A percentile compares a stretch with the other conserved stretches of the same genome.
These are phyloP conservation scores for Suhomyces kilbournensis DNA, from an alignment of 805 yeast genomes.

Conservation along the genomic window DNA sequence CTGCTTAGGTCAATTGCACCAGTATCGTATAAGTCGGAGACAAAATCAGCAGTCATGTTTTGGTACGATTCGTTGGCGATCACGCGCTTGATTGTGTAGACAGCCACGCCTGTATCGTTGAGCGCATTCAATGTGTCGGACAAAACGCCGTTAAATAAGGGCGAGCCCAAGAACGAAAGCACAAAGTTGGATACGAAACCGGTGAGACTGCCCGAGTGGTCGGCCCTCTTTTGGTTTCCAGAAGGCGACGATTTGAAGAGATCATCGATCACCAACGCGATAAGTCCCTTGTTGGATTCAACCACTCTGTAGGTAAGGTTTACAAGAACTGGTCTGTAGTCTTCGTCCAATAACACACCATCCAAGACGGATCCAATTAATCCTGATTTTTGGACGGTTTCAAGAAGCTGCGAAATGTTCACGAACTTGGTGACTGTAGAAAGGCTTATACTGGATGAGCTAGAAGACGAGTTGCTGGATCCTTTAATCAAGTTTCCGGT, in stretches of 20 bases:
- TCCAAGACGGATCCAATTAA: conserved; percentile 32
- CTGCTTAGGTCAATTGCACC: conserved; percentile 25
- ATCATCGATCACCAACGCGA: conserved; percentile 14
- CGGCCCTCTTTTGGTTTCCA: conserved; percentile 10
- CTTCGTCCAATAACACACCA: conserved; percentile 35
- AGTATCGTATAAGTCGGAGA: conserved; percentile 23
- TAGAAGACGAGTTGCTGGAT: background rate
- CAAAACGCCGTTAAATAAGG: conserved; percentile 22
- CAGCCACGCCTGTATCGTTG: conserved; percentile 40
- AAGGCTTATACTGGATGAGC: conserved; percentile 1
- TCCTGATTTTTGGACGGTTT: conserved; percentile 31
- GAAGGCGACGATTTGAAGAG: conserved; percentile 3
- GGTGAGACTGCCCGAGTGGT: conserved; percentile 20
- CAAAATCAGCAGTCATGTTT: conserved; percentile 34
- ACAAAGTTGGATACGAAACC: conserved; percentile 28
- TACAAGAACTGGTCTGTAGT: conserved; percentile 31
- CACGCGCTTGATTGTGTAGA: conserved; percentile 34
- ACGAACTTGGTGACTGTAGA: conserved; percentile 5
- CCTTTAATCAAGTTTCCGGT: conserved; percentile 22
- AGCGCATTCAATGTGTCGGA: conserved; percentile 31
- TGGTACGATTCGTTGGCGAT: conserved; percentile 33
- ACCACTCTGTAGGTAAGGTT: conserved; percentile 30
- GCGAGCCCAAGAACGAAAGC: conserved; percentile 26
- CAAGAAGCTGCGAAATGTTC: conserved; percentile 22
- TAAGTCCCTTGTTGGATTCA: conserved; percentile 25